phyloP scores from a whole-genome alignment of 257 asterid genomes.

The Ajuga chamaepitys region DNA sequence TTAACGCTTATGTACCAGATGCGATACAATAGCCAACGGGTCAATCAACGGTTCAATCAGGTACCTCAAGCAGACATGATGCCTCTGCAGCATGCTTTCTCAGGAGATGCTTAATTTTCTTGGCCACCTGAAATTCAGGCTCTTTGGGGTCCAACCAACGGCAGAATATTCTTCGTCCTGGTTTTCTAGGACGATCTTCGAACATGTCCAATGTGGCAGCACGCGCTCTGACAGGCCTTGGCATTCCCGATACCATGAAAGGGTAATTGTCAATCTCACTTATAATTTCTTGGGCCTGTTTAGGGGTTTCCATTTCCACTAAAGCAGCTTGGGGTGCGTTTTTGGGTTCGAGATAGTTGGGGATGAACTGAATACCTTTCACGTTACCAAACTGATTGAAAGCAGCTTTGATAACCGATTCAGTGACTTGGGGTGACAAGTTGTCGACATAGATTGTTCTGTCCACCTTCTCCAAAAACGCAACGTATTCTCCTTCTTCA shows the following conservation, averaged over 20 bases:
- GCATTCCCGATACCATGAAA: constrained; percentile 81
- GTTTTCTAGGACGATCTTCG: constrained; percentile 72
- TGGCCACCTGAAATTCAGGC: constrained; percentile 51
- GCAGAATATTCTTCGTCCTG: constrained; percentile 38
- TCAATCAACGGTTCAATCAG: too few relatives aligned
- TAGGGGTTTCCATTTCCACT: constrained; percentile 61
- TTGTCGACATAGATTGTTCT: constrained; percentile 57
- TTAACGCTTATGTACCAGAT: background rate
- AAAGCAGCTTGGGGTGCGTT: constrained; percentile 47
- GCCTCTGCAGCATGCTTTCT: constrained; percentile 56
- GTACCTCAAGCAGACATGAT: constrained; percentile 44
- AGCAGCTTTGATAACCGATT: constrained; percentile 50
- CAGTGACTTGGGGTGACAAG: constrained; percentile 58
- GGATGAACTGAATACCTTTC: constrained; percentile 44
- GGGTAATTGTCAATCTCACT: constrained; percentile 29
- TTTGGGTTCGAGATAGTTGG: constrained; percentile 40
- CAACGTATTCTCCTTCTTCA: constrained; percentile 39
- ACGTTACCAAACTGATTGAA: constrained; percentile 70
- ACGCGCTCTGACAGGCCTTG: constrained; percentile 70
- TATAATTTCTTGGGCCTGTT: constrained; percentile 40
- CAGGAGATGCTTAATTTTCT: constrained; percentile 33
- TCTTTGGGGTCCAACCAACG: constrained; percentile 59
- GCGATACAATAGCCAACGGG: background rate
- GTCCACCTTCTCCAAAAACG: constrained; percentile 58
- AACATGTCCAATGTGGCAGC: constrained; percentile 61